These are phyloP conservation scores for Rhizomucor pusillus DNA, from an alignment of 371 early-diverging fungal genomes.

Conservation along the genomic window DNA sequence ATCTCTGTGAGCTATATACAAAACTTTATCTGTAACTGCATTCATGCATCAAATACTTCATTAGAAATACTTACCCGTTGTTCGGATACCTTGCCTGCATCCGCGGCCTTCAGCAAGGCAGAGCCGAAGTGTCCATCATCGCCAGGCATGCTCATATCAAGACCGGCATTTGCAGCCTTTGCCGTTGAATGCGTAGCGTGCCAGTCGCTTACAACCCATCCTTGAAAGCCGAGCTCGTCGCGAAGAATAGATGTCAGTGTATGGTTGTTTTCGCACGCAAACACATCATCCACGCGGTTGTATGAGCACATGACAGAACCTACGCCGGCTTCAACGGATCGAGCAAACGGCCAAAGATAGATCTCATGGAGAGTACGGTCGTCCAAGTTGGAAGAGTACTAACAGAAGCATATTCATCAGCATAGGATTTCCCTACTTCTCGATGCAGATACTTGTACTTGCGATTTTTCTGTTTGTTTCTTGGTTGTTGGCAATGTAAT, in stretches of 20 bases:
- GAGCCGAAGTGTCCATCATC: conserved; percentile 24
- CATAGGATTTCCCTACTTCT: conserved; percentile 5
- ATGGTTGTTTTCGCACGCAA: conserved; percentile 51
- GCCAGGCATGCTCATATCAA: conserved; percentile 66
- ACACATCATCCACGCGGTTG: conserved; percentile 46
- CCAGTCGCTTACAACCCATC: conserved; percentile 43
- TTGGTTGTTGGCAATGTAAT: conserved; percentile 49
- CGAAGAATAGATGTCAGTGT: conserved; percentile 45
- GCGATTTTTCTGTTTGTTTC: conserved; percentile 25
- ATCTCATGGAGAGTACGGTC: conserved; percentile 58
- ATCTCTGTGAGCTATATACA: neutral
- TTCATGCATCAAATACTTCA: too few relatives aligned
- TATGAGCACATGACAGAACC: conserved; percentile 60
- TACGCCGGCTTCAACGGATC: conserved; percentile 52
- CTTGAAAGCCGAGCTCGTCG: conserved; percentile 47
- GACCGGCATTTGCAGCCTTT: conserved; percentile 38
- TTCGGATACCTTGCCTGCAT: conserved; percentile 15
- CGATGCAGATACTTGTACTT: conserved; percentile 24
- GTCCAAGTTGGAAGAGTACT: conserved; percentile 37
- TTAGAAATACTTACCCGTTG: conserved; percentile 18
- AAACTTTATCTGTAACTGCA: neutral
- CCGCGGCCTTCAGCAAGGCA: conserved; percentile 24
- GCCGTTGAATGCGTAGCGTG: conserved; percentile 29
- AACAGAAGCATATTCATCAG: neutral
- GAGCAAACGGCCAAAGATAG: conserved; percentile 55